Evolutionary conservation across 495 filamentous ascomycete genomes (phyloP).

Genomic region (Xeromyces bisporus): DNA sequence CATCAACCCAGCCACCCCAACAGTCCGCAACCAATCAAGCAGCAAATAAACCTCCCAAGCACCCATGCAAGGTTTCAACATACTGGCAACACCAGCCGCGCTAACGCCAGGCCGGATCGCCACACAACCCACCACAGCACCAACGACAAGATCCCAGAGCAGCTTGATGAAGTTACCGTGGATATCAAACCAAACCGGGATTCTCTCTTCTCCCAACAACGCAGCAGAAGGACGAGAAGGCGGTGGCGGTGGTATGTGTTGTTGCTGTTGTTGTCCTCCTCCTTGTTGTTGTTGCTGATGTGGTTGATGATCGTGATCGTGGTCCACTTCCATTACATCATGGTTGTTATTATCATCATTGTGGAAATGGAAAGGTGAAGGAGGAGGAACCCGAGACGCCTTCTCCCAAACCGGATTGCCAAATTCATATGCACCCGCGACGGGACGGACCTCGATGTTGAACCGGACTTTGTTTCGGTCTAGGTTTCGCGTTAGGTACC

Average conservation of each 20-base stretch:
- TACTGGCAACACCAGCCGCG: slow-evolving; percentile 30
- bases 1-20: slow-evolving; percentile 22
- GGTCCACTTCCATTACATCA: background rate
- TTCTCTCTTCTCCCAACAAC: slow-evolving; percentile 13
- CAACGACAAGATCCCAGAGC: slow-evolving; percentile 49
- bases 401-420: slow-evolving; percentile 34
- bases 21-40: slow-evolving; percentile 43
- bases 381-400: slow-evolving; percentile 10
- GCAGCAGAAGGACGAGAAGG: too few relatives aligned
- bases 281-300: too few relatives aligned
- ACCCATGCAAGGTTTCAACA: slow-evolving; percentile 43
- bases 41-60: slow-evolving; percentile 51
- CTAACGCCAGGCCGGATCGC: slow-evolving; percentile 42
- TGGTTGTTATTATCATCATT: slow-evolving; percentile 6
- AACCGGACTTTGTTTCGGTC: slow-evolving; percentile 49
- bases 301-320: too few relatives aligned
- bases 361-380: slow-evolving; percentile 7
- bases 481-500: slow-evolving; percentile 56
- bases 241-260: too few relatives aligned
- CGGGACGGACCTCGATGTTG: slow-evolving; percentile 38
- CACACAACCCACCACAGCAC: slow-evolving; percentile 39
- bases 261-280: too few relatives aligned
- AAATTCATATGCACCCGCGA: slow-evolving; percentile 39
- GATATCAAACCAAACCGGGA: slow-evolving; percentile 72
- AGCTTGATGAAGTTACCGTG: slow-evolving; percentile 40